Percentiles rank a stretch among this genome's conserved stretches.
These are phyloP conservation scores for Linum usitatissimum DNA, from an alignment of 345 rosid species.

Conservation along the genomic window DNA sequence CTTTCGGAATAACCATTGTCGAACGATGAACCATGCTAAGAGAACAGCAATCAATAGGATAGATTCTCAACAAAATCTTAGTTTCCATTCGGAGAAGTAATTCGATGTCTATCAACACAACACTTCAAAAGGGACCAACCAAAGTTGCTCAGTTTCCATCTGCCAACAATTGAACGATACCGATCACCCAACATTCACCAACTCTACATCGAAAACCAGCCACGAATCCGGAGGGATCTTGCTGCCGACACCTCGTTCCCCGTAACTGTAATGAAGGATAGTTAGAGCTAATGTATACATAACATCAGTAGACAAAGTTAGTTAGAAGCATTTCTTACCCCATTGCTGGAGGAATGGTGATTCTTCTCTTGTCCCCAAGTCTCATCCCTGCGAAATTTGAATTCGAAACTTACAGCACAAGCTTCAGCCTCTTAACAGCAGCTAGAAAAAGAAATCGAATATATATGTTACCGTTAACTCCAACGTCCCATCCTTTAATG, in stretches of 20 bases:
- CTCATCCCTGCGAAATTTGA: slow-evolving; percentile 40
- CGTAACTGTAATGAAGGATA: slow-evolving; percentile 30
- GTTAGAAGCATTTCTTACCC: slow-evolving; percentile 28
- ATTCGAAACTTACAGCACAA: background rate
- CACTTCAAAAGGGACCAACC: background rate
- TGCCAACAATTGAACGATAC: background rate
- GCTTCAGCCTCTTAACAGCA: background rate
- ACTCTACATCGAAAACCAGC: slow-evolving; percentile 56
- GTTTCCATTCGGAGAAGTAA: no score
- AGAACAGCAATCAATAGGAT: no score
- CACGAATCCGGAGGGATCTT: slow-evolving; percentile 50
- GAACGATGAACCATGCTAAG: no score
- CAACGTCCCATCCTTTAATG: slow-evolving; percentile 98
- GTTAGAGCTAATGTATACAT: no score
- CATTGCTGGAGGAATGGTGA: slow-evolving; percentile 59
- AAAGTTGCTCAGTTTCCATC: background rate
- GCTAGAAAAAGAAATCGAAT: background rate
- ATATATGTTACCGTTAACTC: slow-evolving; percentile 57
- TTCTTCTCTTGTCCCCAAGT: slow-evolving; percentile 62
- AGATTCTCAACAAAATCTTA: no score
- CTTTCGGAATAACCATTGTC: no score
- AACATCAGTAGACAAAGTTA: no score
- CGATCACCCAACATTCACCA: slow-evolving; percentile 33
- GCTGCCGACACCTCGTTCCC: slow-evolving; percentile 30
- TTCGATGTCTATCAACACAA: background rate